Percentiles rank a stretch among this genome's conserved stretches.
Conservation (phyloP, 441 rosid species). For the Populus trichocarpa region DNA sequence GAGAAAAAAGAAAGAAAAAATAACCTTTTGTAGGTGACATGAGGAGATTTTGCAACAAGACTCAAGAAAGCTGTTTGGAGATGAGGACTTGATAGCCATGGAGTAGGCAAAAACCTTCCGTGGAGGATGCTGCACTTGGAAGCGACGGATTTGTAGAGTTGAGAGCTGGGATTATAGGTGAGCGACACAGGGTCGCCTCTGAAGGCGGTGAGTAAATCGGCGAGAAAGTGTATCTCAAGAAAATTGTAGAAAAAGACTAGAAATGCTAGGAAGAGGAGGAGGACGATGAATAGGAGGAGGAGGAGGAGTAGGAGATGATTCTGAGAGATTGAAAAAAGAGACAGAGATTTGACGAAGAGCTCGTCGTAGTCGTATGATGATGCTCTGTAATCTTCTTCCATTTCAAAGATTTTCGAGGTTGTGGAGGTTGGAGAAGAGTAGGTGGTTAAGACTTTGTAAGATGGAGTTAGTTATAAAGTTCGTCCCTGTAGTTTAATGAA, state of each 20-base stretch:
- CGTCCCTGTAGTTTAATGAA: too few species aligned
- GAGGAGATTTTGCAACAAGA: slow-evolving; percentile 33
- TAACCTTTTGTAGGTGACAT: slow-evolving; percentile 39
- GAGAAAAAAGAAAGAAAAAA: neutral
- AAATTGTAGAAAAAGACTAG: slow-evolving; percentile 36
- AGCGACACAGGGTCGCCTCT: slow-evolving; percentile 35
- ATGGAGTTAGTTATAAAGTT: too few species aligned
- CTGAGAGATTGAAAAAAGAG: slow-evolving; percentile 34
- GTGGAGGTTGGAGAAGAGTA: neutral
- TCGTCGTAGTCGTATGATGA: slow-evolving; percentile 11
- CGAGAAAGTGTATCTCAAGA: slow-evolving; percentile 41
- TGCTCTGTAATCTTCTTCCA: neutral
- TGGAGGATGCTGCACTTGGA: slow-evolving; percentile 41
- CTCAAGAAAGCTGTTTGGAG: slow-evolving; percentile 45
- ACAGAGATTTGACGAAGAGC: slow-evolving; percentile 27
- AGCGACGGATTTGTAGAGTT: slow-evolving; percentile 38
- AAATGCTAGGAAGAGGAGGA: neutral
- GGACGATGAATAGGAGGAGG: neutral
- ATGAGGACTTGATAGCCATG: slow-evolving; percentile 57
- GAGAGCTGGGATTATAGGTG: slow-evolving; percentile 31
- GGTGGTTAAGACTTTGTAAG: neutral
- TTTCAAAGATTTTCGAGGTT: neutral
- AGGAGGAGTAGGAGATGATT: slow-evolving; percentile 16
- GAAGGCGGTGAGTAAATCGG: slow-evolving; percentile 28
- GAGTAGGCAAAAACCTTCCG: slow-evolving; percentile 42